Evolutionary conservation across 2,329 filamentous ascomycete genomes (phyloP), one percentile per base, ranked within the genome.

Genomic region (Gaeumannomyces sp.): DNA sequence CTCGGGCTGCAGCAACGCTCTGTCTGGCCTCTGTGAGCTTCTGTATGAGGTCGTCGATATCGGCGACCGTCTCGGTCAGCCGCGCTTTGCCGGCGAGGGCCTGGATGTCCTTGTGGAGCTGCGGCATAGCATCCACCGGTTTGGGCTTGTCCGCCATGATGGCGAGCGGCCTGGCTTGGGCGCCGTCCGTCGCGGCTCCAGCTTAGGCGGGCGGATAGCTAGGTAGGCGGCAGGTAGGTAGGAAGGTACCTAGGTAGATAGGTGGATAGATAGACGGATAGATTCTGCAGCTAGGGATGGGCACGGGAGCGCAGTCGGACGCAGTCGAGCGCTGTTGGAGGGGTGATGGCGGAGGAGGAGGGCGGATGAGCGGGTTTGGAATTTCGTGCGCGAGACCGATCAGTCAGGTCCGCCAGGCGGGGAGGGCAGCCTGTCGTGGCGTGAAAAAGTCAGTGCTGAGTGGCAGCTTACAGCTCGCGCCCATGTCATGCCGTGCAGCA

Each of bases 31-130:
- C 82, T 68, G 86, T 84, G 33, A 99, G 85, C 65, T 91, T 77
- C 67, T 92, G 85, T 70, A 99, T 92, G 56, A 93, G 89, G 66
- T 86, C 85, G 74, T 98, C 92, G 25, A 96, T 90, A 82, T 96
- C 89, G 45, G 86, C 79, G 65, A 96, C 87, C 56, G 88, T 89
- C 65, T 89, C 85, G 4, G 84, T 84, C 59, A 93, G 84, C 72
- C 88, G 89, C 38, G 88, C 85, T 68, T 85, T 87, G 73, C 84
- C 87, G 71, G 85, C 85, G 66, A 96, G 85, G 71, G 87, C 86
- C 69, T 87, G 84, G 69, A 95, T 85, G 73, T 96, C 92, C 71
- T 87, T 87, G 75, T 90, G 84, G 69, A 97, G 76, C 35, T 78
- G 76, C 65, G 78, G 76, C 72, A 86, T 82, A 29, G 67, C 68